A percentile compares a stretch with the other conserved stretches of the same genome.
These are phyloP conservation scores for Neurospora tetraspora DNA, from an alignment of 495 filamentous ascomycete species.

Conservation along the genomic window DNA sequence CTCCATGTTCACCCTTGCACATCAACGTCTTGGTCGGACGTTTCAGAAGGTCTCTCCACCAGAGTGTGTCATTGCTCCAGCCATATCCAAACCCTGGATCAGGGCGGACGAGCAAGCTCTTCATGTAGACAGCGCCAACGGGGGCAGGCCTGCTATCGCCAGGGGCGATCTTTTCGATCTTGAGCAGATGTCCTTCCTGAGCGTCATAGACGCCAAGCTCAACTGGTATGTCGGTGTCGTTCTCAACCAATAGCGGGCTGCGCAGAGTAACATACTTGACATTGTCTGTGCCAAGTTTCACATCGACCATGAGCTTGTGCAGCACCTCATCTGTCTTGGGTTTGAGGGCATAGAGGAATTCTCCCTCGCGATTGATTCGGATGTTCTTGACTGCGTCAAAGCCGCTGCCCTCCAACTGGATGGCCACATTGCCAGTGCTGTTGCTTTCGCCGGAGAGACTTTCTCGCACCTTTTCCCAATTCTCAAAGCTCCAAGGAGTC, in stretches of 20 bases:
- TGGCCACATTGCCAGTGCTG: conserved; percentile 62
- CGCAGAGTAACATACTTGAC: conserved; percentile 97
- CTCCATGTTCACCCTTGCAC: conserved; percentile 73
- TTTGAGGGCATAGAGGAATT: conserved; percentile 77
- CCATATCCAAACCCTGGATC: conserved; percentile 95
- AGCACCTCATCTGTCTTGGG: conserved; percentile 66
- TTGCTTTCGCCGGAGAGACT: conserved; percentile 70
- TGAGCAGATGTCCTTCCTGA: conserved; percentile 80
- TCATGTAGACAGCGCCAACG: conserved; percentile 82
- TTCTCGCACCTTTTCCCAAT: conserved; percentile 88
- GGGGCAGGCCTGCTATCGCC: conserved; percentile 87
- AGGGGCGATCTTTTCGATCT: conserved; percentile 94
- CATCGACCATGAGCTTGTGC: conserved; percentile 85
- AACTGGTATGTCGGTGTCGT: conserved; percentile 91
- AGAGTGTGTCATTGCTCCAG: conserved; percentile 81
- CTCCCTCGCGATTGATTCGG: conserved; percentile 85
- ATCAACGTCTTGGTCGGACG: conserved; percentile 74
- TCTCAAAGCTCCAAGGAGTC: conserved; percentile 90
- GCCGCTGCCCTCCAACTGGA: conserved; percentile 83
- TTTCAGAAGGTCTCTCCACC: conserved; percentile 86
- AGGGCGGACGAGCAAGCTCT: conserved; percentile 82
- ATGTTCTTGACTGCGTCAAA: conserved; percentile 87
- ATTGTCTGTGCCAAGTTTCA: conserved; percentile 82
- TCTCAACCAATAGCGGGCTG: conserved; percentile 92
- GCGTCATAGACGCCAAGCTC: conserved; percentile 90